Conservation (phyloP, 768 basidiomycete genomes). For the Trametes elegans region DNA sequence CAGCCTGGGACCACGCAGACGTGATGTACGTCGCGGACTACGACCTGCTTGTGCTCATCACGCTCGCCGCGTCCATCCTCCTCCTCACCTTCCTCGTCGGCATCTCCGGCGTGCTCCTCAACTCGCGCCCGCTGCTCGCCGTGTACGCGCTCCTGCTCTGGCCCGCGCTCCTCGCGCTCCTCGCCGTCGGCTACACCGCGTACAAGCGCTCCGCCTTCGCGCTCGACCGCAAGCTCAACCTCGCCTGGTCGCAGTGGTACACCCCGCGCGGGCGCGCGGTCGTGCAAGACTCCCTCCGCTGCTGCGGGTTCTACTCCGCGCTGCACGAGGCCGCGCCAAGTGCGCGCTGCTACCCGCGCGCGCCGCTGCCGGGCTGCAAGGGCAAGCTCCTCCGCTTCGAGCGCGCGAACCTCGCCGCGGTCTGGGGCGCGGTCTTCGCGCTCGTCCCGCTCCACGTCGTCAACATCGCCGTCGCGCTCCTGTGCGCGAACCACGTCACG, state of each 20-base stretch:
- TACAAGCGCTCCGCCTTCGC: conserved; percentile 61
- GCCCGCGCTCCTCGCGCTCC: conserved; percentile 55
- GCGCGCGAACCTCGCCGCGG: conserved; percentile 39
- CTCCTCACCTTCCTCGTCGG: conserved; percentile 61
- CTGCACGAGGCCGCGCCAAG: conserved; percentile 60
- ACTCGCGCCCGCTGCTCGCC: conserved; percentile 66
- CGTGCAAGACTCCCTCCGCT: conserved; percentile 60
- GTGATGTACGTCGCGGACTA: conserved; percentile 61
- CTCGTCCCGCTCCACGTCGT: conserved; percentile 57
- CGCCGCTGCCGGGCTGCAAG: conserved; percentile 68
- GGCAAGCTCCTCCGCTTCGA: conserved; percentile 56
- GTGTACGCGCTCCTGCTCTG: conserved; percentile 67
- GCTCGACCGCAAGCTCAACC: conserved; percentile 64
- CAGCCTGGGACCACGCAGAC: conserved; percentile 63
- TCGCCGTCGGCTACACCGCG: conserved; percentile 60
- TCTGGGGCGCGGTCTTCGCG: conserved; percentile 54
- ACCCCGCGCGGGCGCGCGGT: conserved; percentile 49
- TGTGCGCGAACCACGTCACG: conserved; percentile 71
- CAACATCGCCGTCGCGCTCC: conserved; percentile 55
- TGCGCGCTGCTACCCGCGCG: conserved; percentile 57
- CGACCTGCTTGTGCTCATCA: conserved; percentile 54
- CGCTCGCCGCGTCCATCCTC: conserved; percentile 53
- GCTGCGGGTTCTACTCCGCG: conserved; percentile 66
- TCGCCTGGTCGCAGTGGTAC: conserved; percentile 66
- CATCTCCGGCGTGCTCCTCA: conserved; percentile 56